A percentile compares a stretch with the other conserved stretches of the same genome.
These are phyloP conservation scores for Pleurostoma richardsiae DNA, from an alignment of 2,329 filamentous ascomycete species.

Conservation along the genomic window DNA sequence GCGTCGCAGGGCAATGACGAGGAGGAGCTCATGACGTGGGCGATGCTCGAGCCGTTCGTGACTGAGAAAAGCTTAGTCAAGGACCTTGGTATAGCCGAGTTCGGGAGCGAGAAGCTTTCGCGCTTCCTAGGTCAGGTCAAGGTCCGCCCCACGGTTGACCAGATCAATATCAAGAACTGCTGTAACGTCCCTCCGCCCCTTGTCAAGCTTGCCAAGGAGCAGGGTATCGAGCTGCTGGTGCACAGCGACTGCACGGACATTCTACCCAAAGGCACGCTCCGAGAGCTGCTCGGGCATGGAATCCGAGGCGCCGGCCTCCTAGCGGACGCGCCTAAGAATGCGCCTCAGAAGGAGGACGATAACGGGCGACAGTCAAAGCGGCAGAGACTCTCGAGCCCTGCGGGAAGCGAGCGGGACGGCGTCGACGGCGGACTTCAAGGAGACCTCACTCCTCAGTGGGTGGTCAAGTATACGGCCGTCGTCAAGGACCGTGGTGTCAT, in stretches of 20 bases:
- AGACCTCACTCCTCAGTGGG: slow-evolving; percentile 85
- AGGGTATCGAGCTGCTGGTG: slow-evolving; percentile 81
- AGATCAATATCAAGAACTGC: slow-evolving; percentile 95
- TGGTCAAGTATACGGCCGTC: slow-evolving; percentile 94
- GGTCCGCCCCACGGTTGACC: slow-evolving; percentile 77
- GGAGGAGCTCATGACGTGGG: slow-evolving; percentile 64
- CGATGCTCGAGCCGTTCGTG: slow-evolving; percentile 69
- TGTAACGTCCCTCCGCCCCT: slow-evolving; percentile 91
- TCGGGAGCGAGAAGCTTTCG: slow-evolving; percentile 77
- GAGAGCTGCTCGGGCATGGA: slow-evolving; percentile 74
- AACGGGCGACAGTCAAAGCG: slow-evolving; percentile 14
- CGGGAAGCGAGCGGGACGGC: slow-evolving; percentile 23
- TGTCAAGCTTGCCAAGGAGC: slow-evolving; percentile 74
- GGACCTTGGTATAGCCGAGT: slow-evolving; percentile 83
- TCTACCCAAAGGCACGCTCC: slow-evolving; percentile 75
- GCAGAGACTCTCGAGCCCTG: no score
- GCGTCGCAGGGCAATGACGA: slow-evolving; percentile 59
- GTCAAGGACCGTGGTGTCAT: slow-evolving; percentile 91
- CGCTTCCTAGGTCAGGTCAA: slow-evolving; percentile 68
- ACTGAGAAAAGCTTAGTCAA: slow-evolving; percentile 60
- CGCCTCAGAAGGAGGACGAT: slow-evolving; percentile 24
- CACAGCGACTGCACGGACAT: slow-evolving; percentile 95
- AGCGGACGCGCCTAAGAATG: slow-evolving; percentile 37
- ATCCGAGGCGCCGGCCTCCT: slow-evolving; percentile 71
- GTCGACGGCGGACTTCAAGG: slow-evolving; percentile 58